Percentiles rank a stretch among this genome's conserved stretches.
Evolutionary conservation across 441 rosid species (phyloP).

Genomic region (Capsella rubella): DNA sequence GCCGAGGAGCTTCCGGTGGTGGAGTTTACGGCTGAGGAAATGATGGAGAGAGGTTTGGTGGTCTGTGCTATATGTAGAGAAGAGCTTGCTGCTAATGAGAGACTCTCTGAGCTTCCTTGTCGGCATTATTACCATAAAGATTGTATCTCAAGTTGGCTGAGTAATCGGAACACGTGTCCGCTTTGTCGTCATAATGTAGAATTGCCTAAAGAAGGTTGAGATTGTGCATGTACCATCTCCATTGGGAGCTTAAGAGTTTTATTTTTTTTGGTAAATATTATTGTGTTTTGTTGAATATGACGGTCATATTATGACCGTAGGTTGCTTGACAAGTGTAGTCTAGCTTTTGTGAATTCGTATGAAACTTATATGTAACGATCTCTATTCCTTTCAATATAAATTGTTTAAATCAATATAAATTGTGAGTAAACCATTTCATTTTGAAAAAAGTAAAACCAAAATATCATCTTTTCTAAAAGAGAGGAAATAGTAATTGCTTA

Average conservation of each 20-base stretch:
- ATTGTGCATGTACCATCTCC: neutral
- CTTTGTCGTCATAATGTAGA: slow-evolving; percentile 32
- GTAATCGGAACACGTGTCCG: slow-evolving; percentile 37
- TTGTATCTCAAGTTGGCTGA: slow-evolving; percentile 32
- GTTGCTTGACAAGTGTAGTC: neutral
- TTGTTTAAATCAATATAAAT: too few relatives aligned
- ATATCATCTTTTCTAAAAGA: too few relatives aligned
- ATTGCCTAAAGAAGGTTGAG: neutral
- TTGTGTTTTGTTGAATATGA: neutral
- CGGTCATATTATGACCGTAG: neutral
- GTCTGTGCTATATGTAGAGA: slow-evolving; percentile 36
- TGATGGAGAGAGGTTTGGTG: slow-evolving; percentile 33
- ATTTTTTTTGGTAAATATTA: neutral
- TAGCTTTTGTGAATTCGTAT: neutral
- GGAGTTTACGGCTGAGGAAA: slow-evolving; percentile 31
- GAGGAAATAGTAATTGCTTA: too few relatives aligned
- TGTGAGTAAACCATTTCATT: too few relatives aligned
- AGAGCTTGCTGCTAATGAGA: slow-evolving; percentile 22
- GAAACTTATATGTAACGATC: neutral
- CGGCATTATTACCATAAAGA: slow-evolving; percentile 35
- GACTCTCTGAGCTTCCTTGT: slow-evolving; percentile 42
- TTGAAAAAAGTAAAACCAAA: too few relatives aligned
- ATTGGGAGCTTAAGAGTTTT: neutral
- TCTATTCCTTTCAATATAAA: neutral
- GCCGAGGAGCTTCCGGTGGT: slow-evolving; percentile 34